Evolutionary conservation across 352 stramenopile genomes (phyloP).

Genomic region (Globisporangium irregulare): DNA sequence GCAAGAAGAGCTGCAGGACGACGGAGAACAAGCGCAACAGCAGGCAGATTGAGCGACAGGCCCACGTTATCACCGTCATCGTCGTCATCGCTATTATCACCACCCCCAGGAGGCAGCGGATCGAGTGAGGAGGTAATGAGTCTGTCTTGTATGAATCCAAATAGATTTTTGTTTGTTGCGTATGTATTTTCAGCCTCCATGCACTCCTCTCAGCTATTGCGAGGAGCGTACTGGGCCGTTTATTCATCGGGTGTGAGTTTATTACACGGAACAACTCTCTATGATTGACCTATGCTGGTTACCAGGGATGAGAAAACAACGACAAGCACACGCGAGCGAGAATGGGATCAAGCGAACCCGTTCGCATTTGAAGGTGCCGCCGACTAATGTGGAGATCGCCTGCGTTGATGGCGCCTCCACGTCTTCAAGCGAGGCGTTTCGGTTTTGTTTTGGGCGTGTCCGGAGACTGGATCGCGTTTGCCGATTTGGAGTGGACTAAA

Average conservation of each 20-base stretch:
- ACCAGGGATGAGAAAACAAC: background rate
- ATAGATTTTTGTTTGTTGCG: conserved; percentile 7
- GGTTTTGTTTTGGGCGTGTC: conserved; percentile 5
- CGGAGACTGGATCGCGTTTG: background rate
- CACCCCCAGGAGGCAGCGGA: background rate
- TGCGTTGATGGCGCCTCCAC: background rate
- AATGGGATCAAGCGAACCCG: background rate
- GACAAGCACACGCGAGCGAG: background rate
- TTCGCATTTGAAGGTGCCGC: background rate
- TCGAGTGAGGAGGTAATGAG: background rate
- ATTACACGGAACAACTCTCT: background rate
- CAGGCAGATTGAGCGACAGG: conserved; percentile 1
- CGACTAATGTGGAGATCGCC: background rate
- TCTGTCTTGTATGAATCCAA: conserved; percentile 1
- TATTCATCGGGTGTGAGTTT: background rate
- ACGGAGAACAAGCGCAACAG: conserved; percentile 2
- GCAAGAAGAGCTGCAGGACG: conserved; percentile 21
- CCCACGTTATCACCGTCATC: background rate
- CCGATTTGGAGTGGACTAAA: background rate
- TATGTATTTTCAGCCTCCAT: background rate
- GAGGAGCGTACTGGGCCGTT: background rate
- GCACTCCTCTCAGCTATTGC: background rate
- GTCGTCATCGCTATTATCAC: background rate
- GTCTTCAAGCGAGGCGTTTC: conserved; percentile 3
- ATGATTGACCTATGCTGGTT: background rate